Evolutionary conservation across 2,329 filamentous ascomycete genomes (phyloP).

Genomic region (Phaeosphaeriaceae sp.): DNA sequence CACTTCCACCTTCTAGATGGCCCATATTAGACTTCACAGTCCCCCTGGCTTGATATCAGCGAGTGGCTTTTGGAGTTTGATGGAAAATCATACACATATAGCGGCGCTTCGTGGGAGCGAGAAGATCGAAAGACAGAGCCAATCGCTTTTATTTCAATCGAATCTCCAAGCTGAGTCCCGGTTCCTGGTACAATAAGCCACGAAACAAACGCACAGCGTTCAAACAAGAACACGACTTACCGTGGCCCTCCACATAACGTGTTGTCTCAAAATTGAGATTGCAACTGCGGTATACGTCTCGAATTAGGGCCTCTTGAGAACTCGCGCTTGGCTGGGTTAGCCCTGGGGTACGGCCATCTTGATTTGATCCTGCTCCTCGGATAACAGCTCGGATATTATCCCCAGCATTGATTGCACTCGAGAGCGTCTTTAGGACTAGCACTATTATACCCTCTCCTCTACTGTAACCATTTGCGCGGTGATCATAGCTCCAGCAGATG

Average conservation of each 20-base stretch:
- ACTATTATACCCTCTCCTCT: constrained; percentile 34
- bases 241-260: constrained; percentile 32
- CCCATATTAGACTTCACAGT: constrained; percentile 34
- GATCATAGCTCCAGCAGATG: constrained; percentile 32
- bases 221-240: constrained; percentile 16
- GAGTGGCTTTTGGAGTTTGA: not conserved
- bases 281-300: constrained; percentile 43
- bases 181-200: too few species aligned
- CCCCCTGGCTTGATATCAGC: not conserved
- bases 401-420: constrained; percentile 61
- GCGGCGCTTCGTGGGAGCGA: constrained; percentile 51
- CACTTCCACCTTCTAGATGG: constrained; percentile 48
- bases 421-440: constrained; percentile 4
- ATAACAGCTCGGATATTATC: constrained; percentile 57
- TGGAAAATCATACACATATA: constrained; percentile 23
- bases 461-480: constrained; percentile 30
- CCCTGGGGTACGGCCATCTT: constrained; percentile 59
- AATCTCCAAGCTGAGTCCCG: constrained; percentile 57
- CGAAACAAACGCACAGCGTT: constrained; percentile 26
- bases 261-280: constrained; percentile 35
- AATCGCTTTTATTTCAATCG: constrained; percentile 20
- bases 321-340: constrained; percentile 46
- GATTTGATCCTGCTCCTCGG: constrained; percentile 46
- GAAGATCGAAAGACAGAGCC: constrained; percentile 4
- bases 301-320: constrained; percentile 47